Percentiles rank a stretch among this genome's conserved stretches.
Conservation (phyloP, 106 monocot species). For the Phalaenopsis aphrodite region DNA sequence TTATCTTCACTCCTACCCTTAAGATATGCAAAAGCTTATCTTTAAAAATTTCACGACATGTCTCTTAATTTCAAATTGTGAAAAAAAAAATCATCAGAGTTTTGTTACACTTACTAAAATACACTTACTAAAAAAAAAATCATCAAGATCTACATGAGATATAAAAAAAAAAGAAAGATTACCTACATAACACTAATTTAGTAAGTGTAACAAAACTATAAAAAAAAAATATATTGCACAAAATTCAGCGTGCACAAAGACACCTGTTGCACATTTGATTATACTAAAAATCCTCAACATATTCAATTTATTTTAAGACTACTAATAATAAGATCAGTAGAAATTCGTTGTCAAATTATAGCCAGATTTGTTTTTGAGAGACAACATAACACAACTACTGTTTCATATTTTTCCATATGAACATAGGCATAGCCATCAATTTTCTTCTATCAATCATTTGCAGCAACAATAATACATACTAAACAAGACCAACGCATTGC, state of each 20-base stretch:
- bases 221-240: too few relatives aligned
- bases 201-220: too few relatives aligned
- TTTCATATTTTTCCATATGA: neutral
- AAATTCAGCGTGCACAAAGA: neutral
- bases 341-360: neutral
- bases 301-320: neutral
- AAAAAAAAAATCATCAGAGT: neutral
- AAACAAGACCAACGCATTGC: neutral
- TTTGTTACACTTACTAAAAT: neutral
- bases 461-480: neutral
- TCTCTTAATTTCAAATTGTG: neutral
- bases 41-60: neutral
- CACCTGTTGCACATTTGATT: neutral
- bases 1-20: neutral
- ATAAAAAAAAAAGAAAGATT: too few relatives aligned
- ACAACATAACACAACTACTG: neutral
- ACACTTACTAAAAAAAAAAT: too few relatives aligned
- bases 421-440: neutral
- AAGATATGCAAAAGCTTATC: neutral
- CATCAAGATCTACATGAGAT: too few relatives aligned
- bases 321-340: neutral
- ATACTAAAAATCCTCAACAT: neutral
- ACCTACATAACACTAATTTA: too few relatives aligned
- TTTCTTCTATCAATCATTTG: constrained; percentile 2
- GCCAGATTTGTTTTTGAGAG: neutral